Evolutionary conservation across 805 yeast species (phyloP).

Genomic region (Starmerella sirachaensis): DNA sequence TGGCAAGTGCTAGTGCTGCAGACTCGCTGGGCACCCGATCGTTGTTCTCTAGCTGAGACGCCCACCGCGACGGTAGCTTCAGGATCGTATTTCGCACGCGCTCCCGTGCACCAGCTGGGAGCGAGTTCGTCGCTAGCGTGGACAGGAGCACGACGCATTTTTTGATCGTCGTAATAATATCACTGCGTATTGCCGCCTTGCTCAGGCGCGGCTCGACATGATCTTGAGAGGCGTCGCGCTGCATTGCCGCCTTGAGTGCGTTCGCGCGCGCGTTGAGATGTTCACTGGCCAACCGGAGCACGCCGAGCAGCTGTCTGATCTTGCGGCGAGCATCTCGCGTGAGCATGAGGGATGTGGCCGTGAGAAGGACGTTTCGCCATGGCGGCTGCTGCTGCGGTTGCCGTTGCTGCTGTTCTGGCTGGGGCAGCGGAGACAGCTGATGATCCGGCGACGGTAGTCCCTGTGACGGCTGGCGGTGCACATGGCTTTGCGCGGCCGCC

Average conservation of each 20-base stretch:
- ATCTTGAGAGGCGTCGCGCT: slow-evolving; percentile 18
- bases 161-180: slow-evolving; percentile 77
- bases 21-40: slow-evolving; percentile 41
- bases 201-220: slow-evolving; percentile 22
- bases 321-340: slow-evolving; percentile 27
- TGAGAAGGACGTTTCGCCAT: slow-evolving; percentile 26
- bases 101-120: slow-evolving; percentile 67
- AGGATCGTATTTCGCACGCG: slow-evolving; percentile 71
- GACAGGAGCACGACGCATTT: slow-evolving; percentile 79
- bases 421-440: slow-evolving; percentile 1
- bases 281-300: slow-evolving; percentile 21
- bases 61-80: slow-evolving; percentile 64
- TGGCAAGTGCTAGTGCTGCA: slow-evolving; percentile 67
- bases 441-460: too few species aligned
- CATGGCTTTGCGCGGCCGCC: too few species aligned
- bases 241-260: slow-evolving; percentile 21
- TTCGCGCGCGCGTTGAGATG: slow-evolving; percentile 19
- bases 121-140: slow-evolving; percentile 62
- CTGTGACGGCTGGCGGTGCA: too few species aligned
- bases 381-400: slow-evolving; percentile 6
- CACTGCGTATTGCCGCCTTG: slow-evolving; percentile 46
- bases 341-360: slow-evolving; percentile 32
- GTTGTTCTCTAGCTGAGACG: slow-evolving; percentile 30
- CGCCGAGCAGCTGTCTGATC: slow-evolving; percentile 18
- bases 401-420: slow-evolving; percentile 3